phyloP scores from a whole-genome alignment of 495 filamentous ascomycete species.

The Antarctomyces pellizariae region DNA sequence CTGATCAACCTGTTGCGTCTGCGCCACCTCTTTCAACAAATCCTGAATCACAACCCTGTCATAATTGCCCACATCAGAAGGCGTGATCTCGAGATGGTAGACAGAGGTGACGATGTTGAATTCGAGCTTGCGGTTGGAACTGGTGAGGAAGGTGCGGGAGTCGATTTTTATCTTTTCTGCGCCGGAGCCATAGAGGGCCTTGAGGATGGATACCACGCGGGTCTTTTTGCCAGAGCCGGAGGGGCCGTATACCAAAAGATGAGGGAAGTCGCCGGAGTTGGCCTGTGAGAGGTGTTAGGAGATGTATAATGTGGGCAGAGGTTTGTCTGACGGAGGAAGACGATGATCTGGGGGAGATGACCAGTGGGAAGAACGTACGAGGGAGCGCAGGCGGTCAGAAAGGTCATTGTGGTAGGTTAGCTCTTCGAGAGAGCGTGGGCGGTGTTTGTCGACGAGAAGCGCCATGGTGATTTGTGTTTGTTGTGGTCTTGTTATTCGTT shows the following conservation, averaged over 20 bases:
- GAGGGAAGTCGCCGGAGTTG: slow-evolving; percentile 89
- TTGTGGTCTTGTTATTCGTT: no score
- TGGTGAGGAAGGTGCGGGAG: slow-evolving; percentile 84
- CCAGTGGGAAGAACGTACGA: slow-evolving; percentile 31
- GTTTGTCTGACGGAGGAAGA: background rate
- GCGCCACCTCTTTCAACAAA: slow-evolving; percentile 88
- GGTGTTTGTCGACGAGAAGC: slow-evolving; percentile 83
- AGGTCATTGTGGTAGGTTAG: slow-evolving; percentile 78
- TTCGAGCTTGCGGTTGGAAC: slow-evolving; percentile 84
- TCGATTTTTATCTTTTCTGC: slow-evolving; percentile 98
- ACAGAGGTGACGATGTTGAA: slow-evolving; percentile 94
- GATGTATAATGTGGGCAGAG: slow-evolving; percentile 5
- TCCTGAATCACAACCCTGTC: slow-evolving; percentile 92
- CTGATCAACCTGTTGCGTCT: slow-evolving; percentile 92
- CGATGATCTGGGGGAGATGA: slow-evolving; percentile 2
- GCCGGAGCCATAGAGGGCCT: slow-evolving; percentile 75
- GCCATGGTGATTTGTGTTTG: slow-evolving; percentile 20
- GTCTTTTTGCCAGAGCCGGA: slow-evolving; percentile 97
- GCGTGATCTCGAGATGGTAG: slow-evolving; percentile 96
- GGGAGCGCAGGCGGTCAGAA: slow-evolving; percentile 62
- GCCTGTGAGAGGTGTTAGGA: slow-evolving; percentile 30
- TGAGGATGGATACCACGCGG: slow-evolving; percentile 77
- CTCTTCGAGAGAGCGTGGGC: slow-evolving; percentile 68
- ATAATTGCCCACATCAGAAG: slow-evolving; percentile 89
- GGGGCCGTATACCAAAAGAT: slow-evolving; percentile 87